A percentile compares a stretch with the other conserved stretches of the same genome.
phyloP scores from a whole-genome alignment of 371 early-diverging fungal species.

The Lichtheimia ramosa region DNA sequence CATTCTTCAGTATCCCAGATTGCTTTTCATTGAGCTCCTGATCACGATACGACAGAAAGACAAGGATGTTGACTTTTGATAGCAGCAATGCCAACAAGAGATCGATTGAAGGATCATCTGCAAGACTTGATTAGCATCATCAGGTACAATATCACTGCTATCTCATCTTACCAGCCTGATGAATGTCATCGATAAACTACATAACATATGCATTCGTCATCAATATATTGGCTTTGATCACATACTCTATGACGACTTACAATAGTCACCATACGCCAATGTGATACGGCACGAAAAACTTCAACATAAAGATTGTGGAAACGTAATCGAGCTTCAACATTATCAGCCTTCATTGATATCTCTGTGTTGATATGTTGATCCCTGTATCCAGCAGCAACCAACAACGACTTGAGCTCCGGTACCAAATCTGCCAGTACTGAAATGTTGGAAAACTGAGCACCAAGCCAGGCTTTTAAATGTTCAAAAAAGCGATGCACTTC shows the following conservation, averaged over 20 bases:
- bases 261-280: constrained; percentile 48
- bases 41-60: constrained; percentile 40
- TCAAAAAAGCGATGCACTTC: constrained; percentile 35
- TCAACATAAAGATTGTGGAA: constrained; percentile 45
- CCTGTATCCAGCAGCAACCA: constrained; percentile 7
- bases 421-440: constrained; percentile 34
- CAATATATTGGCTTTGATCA: no score
- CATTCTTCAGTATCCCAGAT: constrained; percentile 22
- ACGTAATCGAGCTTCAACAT: constrained; percentile 38
- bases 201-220: neutral
- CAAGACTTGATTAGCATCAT: neutral
- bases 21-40: constrained; percentile 24
- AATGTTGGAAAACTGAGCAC: constrained; percentile 37
- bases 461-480: constrained; percentile 33
- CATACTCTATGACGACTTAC: constrained; percentile 18
- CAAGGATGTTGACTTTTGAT: constrained; percentile 27
- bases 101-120: constrained; percentile 45
- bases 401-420: constrained; percentile 38
- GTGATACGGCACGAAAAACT: constrained; percentile 39
- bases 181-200: constrained; percentile 47
- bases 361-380: constrained; percentile 11
- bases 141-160: neutral
- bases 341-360: constrained; percentile 26
- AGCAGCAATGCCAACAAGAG: constrained; percentile 32
- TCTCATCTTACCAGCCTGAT: constrained; percentile 30